phyloP scores from a whole-genome alignment of 352 stramenopile species.

The Phytophthora rubi region DNA sequence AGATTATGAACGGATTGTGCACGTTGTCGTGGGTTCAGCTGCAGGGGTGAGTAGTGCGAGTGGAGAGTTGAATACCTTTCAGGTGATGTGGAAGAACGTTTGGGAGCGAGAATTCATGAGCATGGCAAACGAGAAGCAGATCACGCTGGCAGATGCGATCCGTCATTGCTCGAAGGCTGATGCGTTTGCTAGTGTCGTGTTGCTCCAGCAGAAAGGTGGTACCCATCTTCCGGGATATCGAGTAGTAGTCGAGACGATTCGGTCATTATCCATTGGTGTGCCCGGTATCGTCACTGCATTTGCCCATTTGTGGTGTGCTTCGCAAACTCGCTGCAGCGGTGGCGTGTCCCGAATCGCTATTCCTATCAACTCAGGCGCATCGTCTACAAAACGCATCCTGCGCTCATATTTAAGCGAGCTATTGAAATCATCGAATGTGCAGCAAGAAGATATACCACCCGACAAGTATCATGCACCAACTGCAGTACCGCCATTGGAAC shows the following conservation, averaged over 20 bases:
- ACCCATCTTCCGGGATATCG: constrained; percentile 36
- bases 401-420: constrained; percentile 37
- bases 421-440: constrained; percentile 11
- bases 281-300: constrained; percentile 27
- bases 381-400: constrained; percentile 27
- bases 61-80: constrained; percentile 1
- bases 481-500: constrained; percentile 9
- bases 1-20: constrained; percentile 26
- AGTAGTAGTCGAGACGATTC: constrained; percentile 31
- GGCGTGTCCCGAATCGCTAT: background rate
- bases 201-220: constrained; percentile 1
- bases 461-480: background rate
- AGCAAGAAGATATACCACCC: background rate
- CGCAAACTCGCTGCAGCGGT: background rate
- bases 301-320: constrained; percentile 23
- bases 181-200: constrained; percentile 26
- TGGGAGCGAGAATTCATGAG: constrained; percentile 42
- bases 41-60: background rate
- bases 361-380: background rate
- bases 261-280: constrained; percentile 16
- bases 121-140: constrained; percentile 4
- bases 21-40: background rate
- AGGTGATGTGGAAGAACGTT: constrained; percentile 40
- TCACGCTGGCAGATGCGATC: constrained; percentile 36
- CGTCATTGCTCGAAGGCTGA: constrained; percentile 46